These are phyloP conservation scores for Trichoderma parareesei DNA, from an alignment of 495 filamentous ascomycete species.

Conservation along the genomic window DNA sequence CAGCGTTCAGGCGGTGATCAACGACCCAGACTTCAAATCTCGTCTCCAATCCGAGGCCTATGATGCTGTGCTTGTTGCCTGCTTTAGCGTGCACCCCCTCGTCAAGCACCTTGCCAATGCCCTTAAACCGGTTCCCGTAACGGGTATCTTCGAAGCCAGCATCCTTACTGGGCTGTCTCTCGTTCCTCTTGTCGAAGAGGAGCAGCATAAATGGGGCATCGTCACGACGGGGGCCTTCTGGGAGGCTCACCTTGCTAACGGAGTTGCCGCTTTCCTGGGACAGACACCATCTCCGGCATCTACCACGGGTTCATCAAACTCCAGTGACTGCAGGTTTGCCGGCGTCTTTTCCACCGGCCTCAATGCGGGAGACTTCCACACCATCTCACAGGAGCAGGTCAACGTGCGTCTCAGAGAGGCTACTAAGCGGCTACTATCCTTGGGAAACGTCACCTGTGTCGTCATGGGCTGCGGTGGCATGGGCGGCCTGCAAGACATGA, in stretches of 20 bases:
- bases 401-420: slow-evolving; percentile 58
- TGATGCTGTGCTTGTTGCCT: slow-evolving; percentile 77
- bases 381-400: slow-evolving; percentile 55
- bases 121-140: slow-evolving; percentile 45
- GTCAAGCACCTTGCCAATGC: slow-evolving; percentile 37
- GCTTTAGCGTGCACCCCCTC: slow-evolving; percentile 82
- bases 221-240: slow-evolving; percentile 81
- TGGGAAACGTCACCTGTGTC: slow-evolving; percentile 52
- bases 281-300: slow-evolving; percentile 14
- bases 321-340: slow-evolving; percentile 43
- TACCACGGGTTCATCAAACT: neutral
- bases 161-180: slow-evolving; percentile 49
- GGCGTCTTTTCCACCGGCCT: slow-evolving; percentile 82
- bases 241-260: slow-evolving; percentile 60
- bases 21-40: slow-evolving; percentile 30
- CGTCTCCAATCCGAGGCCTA: slow-evolving; percentile 38
- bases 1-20: slow-evolving; percentile 47
- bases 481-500: slow-evolving; percentile 78
- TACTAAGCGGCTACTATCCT: slow-evolving; percentile 52
- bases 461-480: slow-evolving; percentile 85
- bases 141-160: slow-evolving; percentile 84
- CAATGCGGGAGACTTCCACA: slow-evolving; percentile 73
- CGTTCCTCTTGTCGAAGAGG: slow-evolving; percentile 17
- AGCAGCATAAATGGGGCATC: slow-evolving; percentile 67
- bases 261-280: slow-evolving; percentile 50